Percentiles rank a stretch among this genome's conserved stretches.
These are phyloP conservation scores for Tilletia indica DNA, from an alignment of 1,284 basidiomycete species.

Conservation along the genomic window DNA sequence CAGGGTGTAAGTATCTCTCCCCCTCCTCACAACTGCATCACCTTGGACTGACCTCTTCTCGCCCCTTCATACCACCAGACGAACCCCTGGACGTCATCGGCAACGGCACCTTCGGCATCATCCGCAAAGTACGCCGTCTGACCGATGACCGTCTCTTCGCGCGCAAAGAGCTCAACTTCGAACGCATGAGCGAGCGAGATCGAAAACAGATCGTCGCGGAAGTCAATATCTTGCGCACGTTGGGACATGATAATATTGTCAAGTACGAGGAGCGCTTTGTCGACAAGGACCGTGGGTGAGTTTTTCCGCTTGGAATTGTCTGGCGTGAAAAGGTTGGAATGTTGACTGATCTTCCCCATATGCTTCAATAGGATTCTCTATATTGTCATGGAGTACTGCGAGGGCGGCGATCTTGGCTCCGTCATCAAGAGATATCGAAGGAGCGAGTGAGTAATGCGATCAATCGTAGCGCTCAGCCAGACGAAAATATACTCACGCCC, in stretches of 20 bases:
- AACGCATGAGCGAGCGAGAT: slow-evolving; percentile 86
- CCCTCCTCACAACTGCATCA: not conserved
- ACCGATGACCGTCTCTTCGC: slow-evolving; percentile 85
- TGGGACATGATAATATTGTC: slow-evolving; percentile 91
- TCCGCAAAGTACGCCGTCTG: slow-evolving; percentile 83
- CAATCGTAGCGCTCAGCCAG: not conserved
- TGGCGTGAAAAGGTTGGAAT: slow-evolving; percentile 71
- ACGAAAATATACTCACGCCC: not conserved
- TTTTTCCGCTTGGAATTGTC: slow-evolving; percentile 59
- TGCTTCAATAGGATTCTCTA: slow-evolving; percentile 27
- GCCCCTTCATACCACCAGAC: slow-evolving; percentile 52
- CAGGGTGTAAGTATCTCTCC: slow-evolving; percentile 4
- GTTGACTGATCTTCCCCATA: not conserved
- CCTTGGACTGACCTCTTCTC: not conserved
- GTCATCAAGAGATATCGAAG: slow-evolving; percentile 76
- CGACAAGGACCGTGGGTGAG: slow-evolving; percentile 81
- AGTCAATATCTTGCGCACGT: slow-evolving; percentile 93
- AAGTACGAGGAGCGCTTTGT: slow-evolving; percentile 87
- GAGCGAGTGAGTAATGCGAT: slow-evolving; percentile 54
- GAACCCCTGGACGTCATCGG: slow-evolving; percentile 87
- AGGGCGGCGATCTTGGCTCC: slow-evolving; percentile 83
- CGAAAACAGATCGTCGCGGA: slow-evolving; percentile 94
- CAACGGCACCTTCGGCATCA: slow-evolving; percentile 95
- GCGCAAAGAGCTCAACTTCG: slow-evolving; percentile 91
- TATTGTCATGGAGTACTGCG: slow-evolving; percentile 67